Evolutionary conservation across 108 stramenopile genomes (phyloP), one percentile per base, ranked within the genome.

Genomic region (Asterionellopsis glacialis): DNA sequence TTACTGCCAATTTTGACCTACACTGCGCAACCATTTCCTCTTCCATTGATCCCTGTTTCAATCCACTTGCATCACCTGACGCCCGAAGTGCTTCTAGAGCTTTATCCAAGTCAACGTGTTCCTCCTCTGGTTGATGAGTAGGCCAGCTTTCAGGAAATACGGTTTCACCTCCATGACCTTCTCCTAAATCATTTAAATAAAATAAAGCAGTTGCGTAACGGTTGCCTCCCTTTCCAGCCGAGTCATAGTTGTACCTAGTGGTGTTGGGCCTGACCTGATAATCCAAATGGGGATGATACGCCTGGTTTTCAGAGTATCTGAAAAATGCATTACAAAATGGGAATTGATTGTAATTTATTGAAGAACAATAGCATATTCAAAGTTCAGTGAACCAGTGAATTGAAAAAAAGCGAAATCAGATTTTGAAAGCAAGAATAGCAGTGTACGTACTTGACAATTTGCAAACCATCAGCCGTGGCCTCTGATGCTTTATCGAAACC

Each of bases 121-220:
- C 72, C 15, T 54, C 67, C 41, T 72, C 76, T 41, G 71, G 54
- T 25, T 77, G 55, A 49, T 81, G 70, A 1, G 55, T 12, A 9
- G 81, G 82, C 77, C 77, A 75, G 43, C 77, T 87, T 24, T 85
- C 40, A 9, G 81, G 67, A 75, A 98, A 98, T 0, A 96, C 92
- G 14, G 97, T 97, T 69, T 97, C 94, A 0, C 97, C 97, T 27
- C 97, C 97, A 55, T 84, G 90, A 45, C 68, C 71, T 61, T 76
- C 70, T 27, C 64, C 79, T 12, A 98, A 64, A 72, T 97, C 97
- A 26, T 70, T 87, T 76, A 98, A 89, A 79, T 98, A 98, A 51
- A 98, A 57, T 51, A 98, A 70, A 52, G 97, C 87, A 11, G 97
- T 98, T 4, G 97, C 96, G 74, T 93, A 96, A 22, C 97, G 74